A percentile compares a stretch with the other conserved stretches of the same genome.
phyloP scores from a whole-genome alignment of 306 rosid species.

The Gastrolobium bilobum region DNA sequence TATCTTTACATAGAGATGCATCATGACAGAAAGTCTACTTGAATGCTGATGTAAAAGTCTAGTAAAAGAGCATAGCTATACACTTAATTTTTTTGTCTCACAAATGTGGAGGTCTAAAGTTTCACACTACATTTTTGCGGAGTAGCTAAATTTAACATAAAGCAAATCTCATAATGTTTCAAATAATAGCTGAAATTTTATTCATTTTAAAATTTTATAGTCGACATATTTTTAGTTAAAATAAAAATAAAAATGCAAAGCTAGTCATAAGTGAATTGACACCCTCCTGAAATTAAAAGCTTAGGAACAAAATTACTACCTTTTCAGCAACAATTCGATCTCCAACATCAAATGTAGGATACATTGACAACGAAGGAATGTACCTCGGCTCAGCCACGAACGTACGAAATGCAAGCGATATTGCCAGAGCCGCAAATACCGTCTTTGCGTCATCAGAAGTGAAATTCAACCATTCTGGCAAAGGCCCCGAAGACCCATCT shows the following conservation, averaged over 20 bases:
- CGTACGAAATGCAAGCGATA: conserved; percentile 67
- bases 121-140: not conserved
- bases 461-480: conserved; percentile 81
- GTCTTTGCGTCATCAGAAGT: conserved; percentile 86
- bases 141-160: conserved; percentile 3
- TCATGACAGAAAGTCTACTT: not conserved
- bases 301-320: conserved; percentile 53
- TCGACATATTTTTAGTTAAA: not conserved
- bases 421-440: conserved; percentile 82
- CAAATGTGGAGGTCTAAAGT: conserved; percentile 7
- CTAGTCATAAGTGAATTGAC: not conserved
- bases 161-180: not conserved
- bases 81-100: not conserved
- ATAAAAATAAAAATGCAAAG: not conserved
- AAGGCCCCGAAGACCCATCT: conserved; percentile 56
- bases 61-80: not conserved
- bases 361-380: conserved; percentile 99
- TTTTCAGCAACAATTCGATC: conserved; percentile 96
- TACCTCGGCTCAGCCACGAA: conserved; percentile 97
- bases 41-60: conserved; percentile 25
- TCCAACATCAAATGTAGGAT: conserved; percentile 99
- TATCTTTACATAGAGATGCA: conserved; percentile 28
- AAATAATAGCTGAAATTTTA: not conserved
- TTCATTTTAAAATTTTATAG: not conserved
- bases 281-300: conserved; percentile 1